Base-by-base conservation (phyloP, 192 early-diverging fungal genomes). In the Irineochytrium annulatum region DNA sequence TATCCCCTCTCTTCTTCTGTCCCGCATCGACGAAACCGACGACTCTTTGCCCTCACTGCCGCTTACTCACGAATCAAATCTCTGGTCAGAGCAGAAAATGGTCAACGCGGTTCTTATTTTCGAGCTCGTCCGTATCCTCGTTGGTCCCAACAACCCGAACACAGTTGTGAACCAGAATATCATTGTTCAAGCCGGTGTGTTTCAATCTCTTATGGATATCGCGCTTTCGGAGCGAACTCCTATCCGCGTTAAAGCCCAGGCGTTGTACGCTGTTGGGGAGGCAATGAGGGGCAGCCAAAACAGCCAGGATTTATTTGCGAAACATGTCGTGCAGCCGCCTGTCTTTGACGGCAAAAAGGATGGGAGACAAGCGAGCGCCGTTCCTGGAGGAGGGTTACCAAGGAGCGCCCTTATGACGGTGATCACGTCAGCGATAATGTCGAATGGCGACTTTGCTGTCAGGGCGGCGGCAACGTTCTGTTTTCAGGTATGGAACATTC, bases 161-260 rank as follows among this genome's bases (percentile, higher is more conserved):
- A 94, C 94, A 0, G 61, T 73, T 5, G 76, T 81, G 2, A 99
- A 99, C 69, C 96, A 98, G 70, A 89, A 86, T 37, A 87, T 91
- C 0, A 94, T 98, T 85, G 69, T 78, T 53, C 89, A 94, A 60
- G 81, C 85, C 48, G 86, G 88, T 8, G 86, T 95, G 24, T 73
- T 98, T 34, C 74, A 80, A 43, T 82, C 87, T 0, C 70, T 98
- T 39, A 75, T 95, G 44, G 89, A 93, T 55, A 68, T 93, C 16
- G 84, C 85, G 1, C 75, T 97, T 28, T 80, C 86, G 2, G 80
- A 83, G 13, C 81, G 84, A 56, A 84, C 92, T 0, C 92, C 93
- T 4, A 69, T 83, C n/a, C 65, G 77, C 60, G 91, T 95, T 13
- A 75, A 86, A 24, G 74, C 89, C 1, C 57, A 73, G 70, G 88